Evolutionary conservation across 257 asterid species (phyloP).

Genomic region (Asclepias syriaca): DNA sequence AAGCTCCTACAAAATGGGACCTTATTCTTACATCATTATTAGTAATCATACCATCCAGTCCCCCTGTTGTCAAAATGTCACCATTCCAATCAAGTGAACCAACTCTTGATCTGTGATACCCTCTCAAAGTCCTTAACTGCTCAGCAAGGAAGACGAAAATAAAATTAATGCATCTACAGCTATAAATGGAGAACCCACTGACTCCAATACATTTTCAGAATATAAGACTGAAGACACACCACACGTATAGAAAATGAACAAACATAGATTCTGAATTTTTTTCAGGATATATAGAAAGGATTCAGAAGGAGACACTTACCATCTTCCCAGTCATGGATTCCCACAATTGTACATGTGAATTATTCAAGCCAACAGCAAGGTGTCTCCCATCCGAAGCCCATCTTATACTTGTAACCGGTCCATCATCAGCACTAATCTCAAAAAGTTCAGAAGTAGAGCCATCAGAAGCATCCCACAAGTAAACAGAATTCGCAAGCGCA

Average conservation of each 20-base stretch:
- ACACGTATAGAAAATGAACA: background rate
- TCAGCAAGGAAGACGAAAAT: background rate
- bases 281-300: background rate
- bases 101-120: conserved; percentile 6
- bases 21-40: conserved; percentile 21
- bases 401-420: conserved; percentile 38
- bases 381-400: conserved; percentile 44
- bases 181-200: background rate
- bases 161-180: background rate
- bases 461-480: conserved; percentile 37
- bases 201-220: background rate
- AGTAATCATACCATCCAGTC: conserved; percentile 27
- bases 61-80: conserved; percentile 30
- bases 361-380: conserved; percentile 41
- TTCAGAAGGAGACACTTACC: background rate
- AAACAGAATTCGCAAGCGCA: conserved; percentile 35
- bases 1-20: conserved; percentile 12
- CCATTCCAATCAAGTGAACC: conserved; percentile 26
- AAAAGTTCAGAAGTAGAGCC: conserved; percentile 30
- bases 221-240: background rate
- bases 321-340: conserved; percentile 16
- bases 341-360: conserved; percentile 39
- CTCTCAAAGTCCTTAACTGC: conserved; percentile 6
- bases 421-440: conserved; percentile 21
- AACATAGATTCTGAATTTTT: background rate